Evolutionary conservation across 2,329 filamentous ascomycete species (phyloP).

Genomic region (Hypoxylon sp.): DNA sequence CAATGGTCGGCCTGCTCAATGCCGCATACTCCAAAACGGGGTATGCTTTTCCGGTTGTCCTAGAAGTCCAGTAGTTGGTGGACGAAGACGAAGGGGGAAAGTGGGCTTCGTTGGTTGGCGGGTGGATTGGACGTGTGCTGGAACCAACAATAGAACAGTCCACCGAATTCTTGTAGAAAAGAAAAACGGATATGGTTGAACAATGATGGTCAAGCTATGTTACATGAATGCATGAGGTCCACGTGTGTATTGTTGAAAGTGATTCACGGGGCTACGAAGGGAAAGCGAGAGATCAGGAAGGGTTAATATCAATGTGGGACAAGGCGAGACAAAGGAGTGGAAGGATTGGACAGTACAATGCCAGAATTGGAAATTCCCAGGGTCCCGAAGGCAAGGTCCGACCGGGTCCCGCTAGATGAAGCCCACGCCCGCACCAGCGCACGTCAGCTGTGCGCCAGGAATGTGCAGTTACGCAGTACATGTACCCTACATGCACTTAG

Average conservation of each 20-base stretch:
- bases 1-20: conserved; percentile 25
- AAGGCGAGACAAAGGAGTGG: conserved; percentile 38
- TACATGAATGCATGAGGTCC: conserved; percentile 26
- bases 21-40: conserved; percentile 27
- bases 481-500: conserved; percentile 2
- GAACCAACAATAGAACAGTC: conserved; percentile 18
- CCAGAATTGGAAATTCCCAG: conserved; percentile 36
- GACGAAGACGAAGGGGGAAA: conserved; percentile 25
- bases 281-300: conserved; percentile 34
- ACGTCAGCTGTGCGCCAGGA: conserved; percentile 27
- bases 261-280: conserved; percentile 28
- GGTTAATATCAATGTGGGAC: conserved; percentile 43
- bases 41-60: conserved; percentile 8
- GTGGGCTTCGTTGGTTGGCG: conserved; percentile 22
- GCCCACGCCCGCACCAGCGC: conserved; percentile 16
- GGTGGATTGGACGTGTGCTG: conserved; percentile 1
- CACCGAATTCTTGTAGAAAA: conserved; percentile 9
- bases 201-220: conserved; percentile 16
- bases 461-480: not conserved
- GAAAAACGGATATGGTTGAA: conserved; percentile 3
- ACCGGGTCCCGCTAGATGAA: conserved; percentile 21
- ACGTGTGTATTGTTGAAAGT: conserved; percentile 17
- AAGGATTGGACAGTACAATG: conserved; percentile 31
- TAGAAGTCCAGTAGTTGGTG: conserved; percentile 15
- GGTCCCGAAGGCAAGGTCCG: conserved; percentile 28